Evolutionary conservation across 2,329 filamentous ascomycete genomes (phyloP), one percentile per base, ranked within the genome.

Genomic region (Talaromyces verruculosus): DNA sequence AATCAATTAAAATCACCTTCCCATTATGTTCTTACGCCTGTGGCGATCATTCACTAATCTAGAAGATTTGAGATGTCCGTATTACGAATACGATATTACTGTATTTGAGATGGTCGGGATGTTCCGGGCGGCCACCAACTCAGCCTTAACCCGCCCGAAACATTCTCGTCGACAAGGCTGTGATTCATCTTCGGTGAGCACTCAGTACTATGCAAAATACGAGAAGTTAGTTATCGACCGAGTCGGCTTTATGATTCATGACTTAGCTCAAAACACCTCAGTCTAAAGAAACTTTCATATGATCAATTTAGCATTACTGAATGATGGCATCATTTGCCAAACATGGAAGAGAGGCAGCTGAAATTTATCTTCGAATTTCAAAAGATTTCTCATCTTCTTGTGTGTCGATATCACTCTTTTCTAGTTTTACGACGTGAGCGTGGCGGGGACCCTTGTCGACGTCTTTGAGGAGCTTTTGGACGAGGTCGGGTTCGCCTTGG

Each of bases 341-440:
- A 61, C 28, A 37, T n/a, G 22, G 33, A 53, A 19, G 33, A 19
- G 33, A 2, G 33, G 33, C 2, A 35, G 5, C 19, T 28, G 28
- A 13, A 10, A 60, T 17, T 37, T 15, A 69, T 58, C 71, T 69
- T 66, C 68, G 70, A 37, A 91, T 81, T 17, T 82, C 78, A 72
- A 96, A 96, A 3, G 80, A 80, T n/a, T 73, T 78, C 74, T 97
- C 93, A 6, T 84, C 89, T 1, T 90, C 84, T 51, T 90, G 84
- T 0, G 86, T 72, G 0, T 88, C 84, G 5, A 92, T 84, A 0
- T 89, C 85, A 67, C 88, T 85, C 68, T 88, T 87, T 68, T 93
- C 89, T 7, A 97, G 80, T 71, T 89, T 88, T 43, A 88, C 87
- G 0, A 98, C 94, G 28, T 85, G 85, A 1, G 93, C 89, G 64